These are phyloP conservation scores for Phytophthora citrophthora DNA, from an alignment of 352 stramenopile genomes.

Conservation along the genomic window DNA sequence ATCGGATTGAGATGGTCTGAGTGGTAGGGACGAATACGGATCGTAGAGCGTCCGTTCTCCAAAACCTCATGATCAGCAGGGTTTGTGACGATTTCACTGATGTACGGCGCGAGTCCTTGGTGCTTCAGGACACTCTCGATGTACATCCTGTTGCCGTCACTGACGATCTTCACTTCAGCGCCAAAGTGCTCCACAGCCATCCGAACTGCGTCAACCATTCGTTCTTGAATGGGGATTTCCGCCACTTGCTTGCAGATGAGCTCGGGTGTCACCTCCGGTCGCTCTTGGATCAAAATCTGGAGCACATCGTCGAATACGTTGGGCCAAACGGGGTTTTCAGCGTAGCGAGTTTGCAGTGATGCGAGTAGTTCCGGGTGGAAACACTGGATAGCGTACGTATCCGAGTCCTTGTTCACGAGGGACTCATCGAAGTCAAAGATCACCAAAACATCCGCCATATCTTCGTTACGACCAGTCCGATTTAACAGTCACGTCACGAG, in stretches of 20 bases:
- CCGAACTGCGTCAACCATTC: constrained; percentile 71
- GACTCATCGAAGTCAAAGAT: constrained; percentile 65
- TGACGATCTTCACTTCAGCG: constrained; percentile 67
- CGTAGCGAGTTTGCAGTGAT: constrained; percentile 26
- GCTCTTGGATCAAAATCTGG: constrained; percentile 36
- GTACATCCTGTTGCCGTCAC: constrained; percentile 79
- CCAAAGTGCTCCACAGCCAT: constrained; percentile 45
- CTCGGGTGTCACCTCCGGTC: constrained; percentile 43
- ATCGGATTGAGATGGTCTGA: constrained; percentile 45
- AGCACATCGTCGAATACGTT: constrained; percentile 68
- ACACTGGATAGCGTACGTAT: constrained; percentile 64
- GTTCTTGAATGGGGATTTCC: constrained; percentile 55
- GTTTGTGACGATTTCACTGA: constrained; percentile 59
- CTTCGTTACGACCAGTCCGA: too few species aligned
- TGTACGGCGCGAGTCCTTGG: constrained; percentile 35
- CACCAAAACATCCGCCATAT: constrained; percentile 37
- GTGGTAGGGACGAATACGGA: constrained; percentile 65
- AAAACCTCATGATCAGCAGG: constrained; percentile 37
- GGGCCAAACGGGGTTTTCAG: constrained; percentile 49
- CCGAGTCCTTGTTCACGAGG: constrained; percentile 65
- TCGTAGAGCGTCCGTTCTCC: constrained; percentile 20
- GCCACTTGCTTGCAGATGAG: constrained; percentile 52
- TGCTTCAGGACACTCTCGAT: constrained; percentile 70
- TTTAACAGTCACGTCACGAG: background rate
- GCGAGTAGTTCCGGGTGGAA: constrained; percentile 60